These are phyloP conservation scores for Wallacemonas collosoma DNA, from an alignment of 208 protist species.

Conservation along the genomic window DNA sequence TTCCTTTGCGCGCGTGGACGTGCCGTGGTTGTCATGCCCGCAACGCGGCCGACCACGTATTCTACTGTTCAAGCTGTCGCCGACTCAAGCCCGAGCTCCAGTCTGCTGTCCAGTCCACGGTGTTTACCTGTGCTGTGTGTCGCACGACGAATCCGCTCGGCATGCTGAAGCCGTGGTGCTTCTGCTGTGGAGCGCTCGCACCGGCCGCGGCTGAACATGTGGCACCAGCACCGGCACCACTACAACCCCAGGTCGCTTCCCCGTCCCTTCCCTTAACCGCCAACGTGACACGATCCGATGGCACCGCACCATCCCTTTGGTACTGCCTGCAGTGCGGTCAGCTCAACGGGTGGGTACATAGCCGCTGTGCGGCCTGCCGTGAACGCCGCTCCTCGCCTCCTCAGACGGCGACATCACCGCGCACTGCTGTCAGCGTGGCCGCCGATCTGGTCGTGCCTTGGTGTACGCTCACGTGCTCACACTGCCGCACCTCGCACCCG, in stretches of 20 bases:
- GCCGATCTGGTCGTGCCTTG: conserved; percentile 37
- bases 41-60: conserved; percentile 61
- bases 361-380: conserved; percentile 24
- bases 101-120: conserved; percentile 22
- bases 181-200: conserved; percentile 35
- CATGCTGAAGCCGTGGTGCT: conserved; percentile 49
- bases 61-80: conserved; percentile 55
- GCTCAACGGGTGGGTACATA: conserved; percentile 38
- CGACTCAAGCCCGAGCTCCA: conserved; percentile 20
- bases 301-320: conserved; percentile 29
- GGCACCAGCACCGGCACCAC: too few relatives aligned
- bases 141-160: conserved; percentile 19
- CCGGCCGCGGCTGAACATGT: conserved; percentile 1
- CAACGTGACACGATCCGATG: too few relatives aligned
- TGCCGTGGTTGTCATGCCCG: conserved; percentile 51
- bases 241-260: too few relatives aligned
- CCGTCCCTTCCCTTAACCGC: too few relatives aligned
- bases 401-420: neutral
- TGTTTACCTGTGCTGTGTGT: conserved; percentile 35
- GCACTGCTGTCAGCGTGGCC: conserved; percentile 6
- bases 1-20: conserved; percentile 66
- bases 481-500: conserved; percentile 31
- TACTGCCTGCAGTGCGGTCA: conserved; percentile 43
- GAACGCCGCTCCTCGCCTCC: conserved; percentile 16
- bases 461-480: conserved; percentile 34